Conservation (phyloP, 257 asterid genomes). For the Lycium barbarum region DNA sequence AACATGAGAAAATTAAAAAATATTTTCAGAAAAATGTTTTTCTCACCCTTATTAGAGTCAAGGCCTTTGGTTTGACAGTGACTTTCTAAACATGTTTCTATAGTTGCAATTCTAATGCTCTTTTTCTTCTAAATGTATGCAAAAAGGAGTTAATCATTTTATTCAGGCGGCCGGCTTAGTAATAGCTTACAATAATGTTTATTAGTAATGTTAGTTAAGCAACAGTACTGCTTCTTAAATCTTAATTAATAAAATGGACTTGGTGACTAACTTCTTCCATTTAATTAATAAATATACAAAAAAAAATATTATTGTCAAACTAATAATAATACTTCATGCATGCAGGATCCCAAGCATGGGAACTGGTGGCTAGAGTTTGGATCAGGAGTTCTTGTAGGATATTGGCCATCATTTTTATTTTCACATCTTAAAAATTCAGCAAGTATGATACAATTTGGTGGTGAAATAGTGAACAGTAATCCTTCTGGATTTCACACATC, state of each 20-base stretch:
- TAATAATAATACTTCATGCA: background rate
- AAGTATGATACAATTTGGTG: constrained; percentile 26
- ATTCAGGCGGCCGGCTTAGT: background rate
- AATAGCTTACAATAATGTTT: background rate
- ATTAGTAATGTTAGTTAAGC: too few species aligned
- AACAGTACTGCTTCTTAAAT: too few species aligned
- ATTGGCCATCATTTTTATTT: constrained; percentile 37
- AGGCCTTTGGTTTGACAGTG: background rate
- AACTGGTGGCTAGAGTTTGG: constrained; percentile 65
- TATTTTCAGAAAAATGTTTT: too few species aligned
- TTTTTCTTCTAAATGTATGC: background rate
- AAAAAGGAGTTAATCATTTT: background rate
- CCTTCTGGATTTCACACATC: constrained; percentile 12
- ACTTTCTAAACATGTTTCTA: background rate
- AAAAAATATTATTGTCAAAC: background rate
- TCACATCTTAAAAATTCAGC: background rate
- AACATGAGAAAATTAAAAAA: too few species aligned
- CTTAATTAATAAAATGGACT: too few species aligned
- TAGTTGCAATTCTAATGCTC: background rate
- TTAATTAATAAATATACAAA: too few species aligned
- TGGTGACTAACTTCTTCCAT: too few species aligned
- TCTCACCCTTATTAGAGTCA: background rate
- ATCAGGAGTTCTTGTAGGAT: constrained; percentile 51
- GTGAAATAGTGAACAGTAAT: constrained; percentile 8
- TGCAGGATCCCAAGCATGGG: constrained; percentile 63